These are phyloP conservation scores for Dioscorea cayenensis DNA, from an alignment of 116 monocot species.

Conservation along the genomic window DNA sequence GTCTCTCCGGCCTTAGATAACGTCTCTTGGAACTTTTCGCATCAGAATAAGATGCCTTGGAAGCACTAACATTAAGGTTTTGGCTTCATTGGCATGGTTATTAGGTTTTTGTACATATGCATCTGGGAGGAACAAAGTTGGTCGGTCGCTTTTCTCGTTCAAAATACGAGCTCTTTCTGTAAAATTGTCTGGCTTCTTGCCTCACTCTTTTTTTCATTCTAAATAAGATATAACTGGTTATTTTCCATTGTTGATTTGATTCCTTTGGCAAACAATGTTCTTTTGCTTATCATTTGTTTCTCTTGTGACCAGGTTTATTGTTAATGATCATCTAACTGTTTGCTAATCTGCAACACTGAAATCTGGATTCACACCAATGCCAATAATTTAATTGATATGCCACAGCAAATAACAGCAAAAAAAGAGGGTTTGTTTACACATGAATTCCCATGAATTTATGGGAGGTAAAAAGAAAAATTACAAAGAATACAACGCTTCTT, in stretches of 20 bases:
- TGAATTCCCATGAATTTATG: not conserved
- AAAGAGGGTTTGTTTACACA: not conserved
- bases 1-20: conserved; percentile 13
- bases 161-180: too few relatives aligned
- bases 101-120: too few relatives aligned
- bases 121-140: too few relatives aligned
- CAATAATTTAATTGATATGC: not conserved
- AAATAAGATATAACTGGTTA: not conserved
- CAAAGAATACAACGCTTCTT: not conserved
- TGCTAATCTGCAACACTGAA: too few relatives aligned
- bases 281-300: too few relatives aligned
- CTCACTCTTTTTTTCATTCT: not conserved
- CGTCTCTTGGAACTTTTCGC: conserved; percentile 34
- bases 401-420: not conserved
- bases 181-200: too few relatives aligned
- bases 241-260: not conserved
- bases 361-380: not conserved
- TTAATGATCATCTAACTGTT: too few relatives aligned
- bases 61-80: conserved; percentile 13
- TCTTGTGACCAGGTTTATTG: too few relatives aligned
- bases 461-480: not conserved
- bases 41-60: conserved; percentile 41
- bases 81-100: too few relatives aligned
- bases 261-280: not conserved
- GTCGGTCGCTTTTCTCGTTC: too few relatives aligned